These are phyloP conservation scores for Clavulina sp. DNA, from an alignment of 768 basidiomycete genomes.

Conservation along the genomic window DNA sequence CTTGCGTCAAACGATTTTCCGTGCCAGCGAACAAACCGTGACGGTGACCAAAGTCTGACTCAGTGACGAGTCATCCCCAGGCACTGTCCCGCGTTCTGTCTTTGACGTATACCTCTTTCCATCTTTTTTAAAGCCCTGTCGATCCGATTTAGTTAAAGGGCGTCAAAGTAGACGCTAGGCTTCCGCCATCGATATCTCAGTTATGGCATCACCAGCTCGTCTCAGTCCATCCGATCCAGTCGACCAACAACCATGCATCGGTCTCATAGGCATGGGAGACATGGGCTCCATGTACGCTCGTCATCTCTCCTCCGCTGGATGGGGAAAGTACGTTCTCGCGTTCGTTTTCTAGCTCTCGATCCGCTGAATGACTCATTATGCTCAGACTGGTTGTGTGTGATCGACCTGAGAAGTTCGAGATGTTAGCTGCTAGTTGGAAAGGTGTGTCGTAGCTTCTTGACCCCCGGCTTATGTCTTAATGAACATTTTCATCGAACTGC, in stretches of 20 bases:
- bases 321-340: constrained; percentile 46
- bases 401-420: constrained; percentile 50
- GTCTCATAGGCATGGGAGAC: constrained; percentile 91
- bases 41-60: too few relatives aligned
- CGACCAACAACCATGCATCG: constrained; percentile 56
- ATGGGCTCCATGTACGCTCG: constrained; percentile 94
- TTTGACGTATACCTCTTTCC: too few relatives aligned
- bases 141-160: too few relatives aligned
- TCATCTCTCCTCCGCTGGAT: constrained; percentile 59
- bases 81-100: too few relatives aligned
- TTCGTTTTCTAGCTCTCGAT: background rate
- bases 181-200: too few relatives aligned
- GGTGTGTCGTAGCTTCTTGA: constrained; percentile 24
- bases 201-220: constrained; percentile 7
- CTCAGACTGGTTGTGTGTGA: constrained; percentile 82
- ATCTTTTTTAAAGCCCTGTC: too few relatives aligned
- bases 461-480: background rate
- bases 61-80: too few relatives aligned
- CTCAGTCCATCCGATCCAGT: constrained; percentile 23
- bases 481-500: background rate
- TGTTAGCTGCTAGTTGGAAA: constrained; percentile 39
- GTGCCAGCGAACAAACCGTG: too few relatives aligned
- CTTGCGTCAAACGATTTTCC: too few relatives aligned
- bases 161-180: too few relatives aligned
- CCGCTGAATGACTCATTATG: background rate